Evolutionary conservation across 257 asterid genomes (phyloP).

Genomic region (Ilex aquifolium): DNA sequence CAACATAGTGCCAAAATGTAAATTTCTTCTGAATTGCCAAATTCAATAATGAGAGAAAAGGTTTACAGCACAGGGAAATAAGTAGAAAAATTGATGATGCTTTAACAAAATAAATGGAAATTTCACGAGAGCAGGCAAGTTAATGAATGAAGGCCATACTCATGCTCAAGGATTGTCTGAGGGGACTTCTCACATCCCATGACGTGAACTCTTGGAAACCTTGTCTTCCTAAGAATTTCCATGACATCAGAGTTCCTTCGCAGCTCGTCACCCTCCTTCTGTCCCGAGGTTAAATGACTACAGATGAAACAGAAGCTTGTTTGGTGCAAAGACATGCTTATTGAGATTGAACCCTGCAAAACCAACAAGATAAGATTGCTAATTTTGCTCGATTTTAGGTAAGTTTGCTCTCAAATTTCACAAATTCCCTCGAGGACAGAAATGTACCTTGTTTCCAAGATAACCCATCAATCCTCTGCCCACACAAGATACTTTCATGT

Average conservation of each 20-base stretch:
- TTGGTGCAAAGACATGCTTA: constrained; percentile 96
- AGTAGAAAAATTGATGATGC: not conserved
- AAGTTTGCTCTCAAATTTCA: not conserved
- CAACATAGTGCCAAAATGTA: no score
- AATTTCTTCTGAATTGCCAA: not conserved
- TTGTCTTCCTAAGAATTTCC: constrained; percentile 93
- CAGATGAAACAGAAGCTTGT: constrained; percentile 98
- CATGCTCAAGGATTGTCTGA: constrained; percentile 92
- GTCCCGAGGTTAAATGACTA: constrained; percentile 94
- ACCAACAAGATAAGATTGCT: constrained; percentile 10
- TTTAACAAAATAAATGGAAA: not conserved
- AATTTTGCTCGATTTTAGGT: not conserved
- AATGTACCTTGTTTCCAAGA: constrained; percentile 88
- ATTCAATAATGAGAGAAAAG: not conserved
- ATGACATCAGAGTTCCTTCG: constrained; percentile 91
- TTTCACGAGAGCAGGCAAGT: not conserved
- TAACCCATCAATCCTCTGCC: constrained; percentile 99
- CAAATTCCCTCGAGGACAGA: constrained; percentile 9
- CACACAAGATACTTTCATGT: constrained; percentile 89
- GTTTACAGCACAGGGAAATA: not conserved
- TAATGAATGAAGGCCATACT: constrained; percentile 35
- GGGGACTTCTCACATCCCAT: constrained; percentile 71
- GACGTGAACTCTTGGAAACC: constrained; percentile 82
- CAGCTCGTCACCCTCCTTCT: constrained; percentile 94
- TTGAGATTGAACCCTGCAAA: constrained; percentile 91